Evolutionary conservation across 2,329 filamentous ascomycete species (phyloP), one percentile per base, ranked within the genome.

Genomic region (Myriosclerotinia scirpicola): DNA sequence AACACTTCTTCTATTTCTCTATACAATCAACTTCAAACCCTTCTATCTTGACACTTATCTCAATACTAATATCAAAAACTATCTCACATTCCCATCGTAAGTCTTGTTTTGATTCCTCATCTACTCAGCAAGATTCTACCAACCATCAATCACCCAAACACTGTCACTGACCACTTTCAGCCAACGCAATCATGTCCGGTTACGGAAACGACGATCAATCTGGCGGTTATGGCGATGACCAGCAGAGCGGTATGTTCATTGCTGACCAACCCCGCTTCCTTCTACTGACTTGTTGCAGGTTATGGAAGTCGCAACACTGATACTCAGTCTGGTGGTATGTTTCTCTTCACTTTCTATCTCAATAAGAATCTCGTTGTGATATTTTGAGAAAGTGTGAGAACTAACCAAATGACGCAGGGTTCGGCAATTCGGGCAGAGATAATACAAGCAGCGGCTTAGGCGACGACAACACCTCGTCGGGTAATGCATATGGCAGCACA

Each of bases 191-290:
- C 50, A 64, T 64, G 61, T 62, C 59, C 34, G 36, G 6, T 34
- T 53, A 62, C 59, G 46, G n/a, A 20, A 40, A 62, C 15, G 44
- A 65, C 12, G 44, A 65, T 58, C 63, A 59, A 52, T 65, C 63
- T 6, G 44, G 36, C 6, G 34, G 22, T 17, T 59, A 58, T 22
- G 54, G 44, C 9, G 63, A 44, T 17, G 17, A 65, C 15, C 53
- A 58, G 30, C 44, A 59, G 17, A 59, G 22, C 52, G 54, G 54
- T 65, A 58, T 14, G 0, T 8, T 52, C 4, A 38, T 30, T 40
- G 3, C 34, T 12, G 3, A 22, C 3, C 5, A 6, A 38, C 1
- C 22, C n/a, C 34, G 1, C 12, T 48, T 60, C n/a, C 1, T 26
- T 1, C 11, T 8, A 26, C 42, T 48, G 8, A 36, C 5, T 44